Percentiles rank a stretch among this genome's conserved stretches.
These are phyloP conservation scores for Panaeolus papilionaceus DNA, from an alignment of 768 basidiomycete species.

Conservation along the genomic window DNA sequence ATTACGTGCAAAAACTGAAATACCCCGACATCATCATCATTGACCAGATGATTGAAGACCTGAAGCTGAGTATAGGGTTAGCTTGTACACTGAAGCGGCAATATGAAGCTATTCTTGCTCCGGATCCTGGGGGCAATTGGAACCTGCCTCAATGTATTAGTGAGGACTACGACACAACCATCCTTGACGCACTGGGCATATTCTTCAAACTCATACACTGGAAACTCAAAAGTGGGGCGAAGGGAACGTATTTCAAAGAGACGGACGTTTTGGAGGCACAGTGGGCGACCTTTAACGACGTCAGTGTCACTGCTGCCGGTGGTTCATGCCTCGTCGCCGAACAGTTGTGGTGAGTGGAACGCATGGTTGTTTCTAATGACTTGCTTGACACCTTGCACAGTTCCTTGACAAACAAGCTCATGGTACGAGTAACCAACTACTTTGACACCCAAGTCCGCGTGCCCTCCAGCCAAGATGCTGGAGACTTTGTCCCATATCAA, in stretches of 20 bases:
- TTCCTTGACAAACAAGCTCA: constrained; percentile 89
- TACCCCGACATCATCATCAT: constrained; percentile 91
- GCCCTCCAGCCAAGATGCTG: constrained; percentile 38
- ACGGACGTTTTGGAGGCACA: constrained; percentile 97
- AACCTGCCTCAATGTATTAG: constrained; percentile 86
- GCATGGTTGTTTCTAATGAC: not conserved
- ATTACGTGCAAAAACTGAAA: constrained; percentile 86
- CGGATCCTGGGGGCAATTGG: constrained; percentile 90
- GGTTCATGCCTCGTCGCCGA: constrained; percentile 94
- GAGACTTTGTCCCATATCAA: constrained; percentile 20
- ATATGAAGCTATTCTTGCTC: constrained; percentile 89
- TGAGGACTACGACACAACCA: constrained; percentile 88
- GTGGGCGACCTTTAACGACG: constrained; percentile 94
- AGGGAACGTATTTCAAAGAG: constrained; percentile 96
- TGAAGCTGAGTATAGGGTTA: constrained; percentile 88
- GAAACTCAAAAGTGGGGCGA: constrained; percentile 93
- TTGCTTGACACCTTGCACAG: constrained; percentile 45
- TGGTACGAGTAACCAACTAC: constrained; percentile 91
- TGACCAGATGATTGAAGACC: constrained; percentile 92
- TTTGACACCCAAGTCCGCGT: constrained; percentile 94
- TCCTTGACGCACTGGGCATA: constrained; percentile 84
- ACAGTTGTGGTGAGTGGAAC: constrained; percentile 80
- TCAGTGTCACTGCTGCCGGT: constrained; percentile 84
- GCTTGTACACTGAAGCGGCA: constrained; percentile 96
- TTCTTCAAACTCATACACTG: constrained; percentile 96